A percentile compares a stretch with the other conserved stretches of the same genome.
These are phyloP conservation scores for Diplodia intermedia DNA, from an alignment of 2,329 filamentous ascomycete species.

Conservation along the genomic window DNA sequence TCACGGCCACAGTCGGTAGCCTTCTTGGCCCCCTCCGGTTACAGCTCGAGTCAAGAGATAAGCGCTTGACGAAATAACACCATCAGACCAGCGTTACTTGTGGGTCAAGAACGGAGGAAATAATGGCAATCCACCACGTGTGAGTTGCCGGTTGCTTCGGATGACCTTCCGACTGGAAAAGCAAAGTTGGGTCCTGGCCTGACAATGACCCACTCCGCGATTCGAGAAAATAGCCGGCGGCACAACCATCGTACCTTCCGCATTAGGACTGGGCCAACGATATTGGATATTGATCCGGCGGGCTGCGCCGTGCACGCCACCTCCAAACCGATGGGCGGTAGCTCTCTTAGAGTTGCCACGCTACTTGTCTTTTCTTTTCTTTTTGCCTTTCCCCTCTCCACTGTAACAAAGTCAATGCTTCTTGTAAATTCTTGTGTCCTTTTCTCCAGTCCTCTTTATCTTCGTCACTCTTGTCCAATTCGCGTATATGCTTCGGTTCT, in stretches of 20 bases:
- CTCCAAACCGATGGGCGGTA: constrained; percentile 4
- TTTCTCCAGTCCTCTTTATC: not conserved
- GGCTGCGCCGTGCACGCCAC: constrained; percentile 23
- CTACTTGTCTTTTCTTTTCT: not conserved
- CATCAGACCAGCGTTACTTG: constrained; percentile 18
- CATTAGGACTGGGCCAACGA: constrained; percentile 25
- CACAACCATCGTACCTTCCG: constrained; percentile 20
- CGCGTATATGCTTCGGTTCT: constrained; percentile 13
- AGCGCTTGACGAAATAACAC: constrained; percentile 10
- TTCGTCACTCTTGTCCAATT: not conserved
- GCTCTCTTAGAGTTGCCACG: not conserved
- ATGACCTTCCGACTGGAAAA: constrained; percentile 13
- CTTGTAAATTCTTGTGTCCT: constrained; percentile 13
- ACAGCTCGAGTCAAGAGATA: constrained; percentile 22
- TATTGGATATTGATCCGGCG: constrained; percentile 28
- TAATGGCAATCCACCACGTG: not conserved
- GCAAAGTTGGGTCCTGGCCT: constrained; percentile 20
- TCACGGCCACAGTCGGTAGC: constrained; percentile 16
- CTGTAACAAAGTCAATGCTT: not conserved
- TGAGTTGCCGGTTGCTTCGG: not conserved
- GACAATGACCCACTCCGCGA: constrained; percentile 21
- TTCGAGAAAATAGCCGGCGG: constrained; percentile 5
- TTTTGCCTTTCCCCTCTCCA: not conserved
- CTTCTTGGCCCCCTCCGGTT: not conserved
- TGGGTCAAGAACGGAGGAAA: constrained; percentile 17